Evolutionary conservation across 441 rosid genomes (phyloP), one percentile per base, ranked within the genome.

Genomic region (Macaranga tanarius): DNA sequence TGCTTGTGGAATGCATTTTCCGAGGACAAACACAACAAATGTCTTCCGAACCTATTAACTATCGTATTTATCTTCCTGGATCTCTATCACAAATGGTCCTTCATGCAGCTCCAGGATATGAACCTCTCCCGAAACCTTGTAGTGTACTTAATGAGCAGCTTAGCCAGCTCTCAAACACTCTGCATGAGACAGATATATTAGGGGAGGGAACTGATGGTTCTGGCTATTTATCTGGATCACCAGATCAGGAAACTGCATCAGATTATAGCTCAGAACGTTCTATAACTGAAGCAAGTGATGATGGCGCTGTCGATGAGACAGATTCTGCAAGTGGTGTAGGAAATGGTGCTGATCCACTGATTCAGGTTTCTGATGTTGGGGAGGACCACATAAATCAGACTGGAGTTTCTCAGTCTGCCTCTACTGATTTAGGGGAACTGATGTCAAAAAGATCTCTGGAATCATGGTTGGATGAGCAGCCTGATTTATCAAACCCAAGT

Each of bases 51-150:
- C 81, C 86, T n/a, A 58, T 80, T 52, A 84, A 80, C 67, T 71
- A 81, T 75, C 93, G 97, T 23, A 84, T 89, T 80, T 93, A 91
- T 85, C 98, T 95, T 68, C 99, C 98, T 75, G 98, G 98, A 70
- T 91, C 98, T 70, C 94, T 95, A 73, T 95, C 99, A 4, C 98
- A 91, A 79, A 89, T 95, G 67, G 99, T 95, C 77, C 90, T 90
- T 79, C 99, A 95, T 86, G 97, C 98, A 26, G 99, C 99, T 74
- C 99, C 99, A 11, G 97, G 96, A 56, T 95, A 95, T 78, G 98
- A 93, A 82, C 91, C 99, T 81, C 97, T 95, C 79, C 98, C 99
- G 58, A 93, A 91, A 82, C 96, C 99, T 61, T 84, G 96, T 73
- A 88, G 86, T 79, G 70, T 85, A 62, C 84, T 77, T 40, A 68